These are phyloP conservation scores for Kodamaea ohmeri DNA, from an alignment of 1,139 yeast species.

Conservation along the genomic window DNA sequence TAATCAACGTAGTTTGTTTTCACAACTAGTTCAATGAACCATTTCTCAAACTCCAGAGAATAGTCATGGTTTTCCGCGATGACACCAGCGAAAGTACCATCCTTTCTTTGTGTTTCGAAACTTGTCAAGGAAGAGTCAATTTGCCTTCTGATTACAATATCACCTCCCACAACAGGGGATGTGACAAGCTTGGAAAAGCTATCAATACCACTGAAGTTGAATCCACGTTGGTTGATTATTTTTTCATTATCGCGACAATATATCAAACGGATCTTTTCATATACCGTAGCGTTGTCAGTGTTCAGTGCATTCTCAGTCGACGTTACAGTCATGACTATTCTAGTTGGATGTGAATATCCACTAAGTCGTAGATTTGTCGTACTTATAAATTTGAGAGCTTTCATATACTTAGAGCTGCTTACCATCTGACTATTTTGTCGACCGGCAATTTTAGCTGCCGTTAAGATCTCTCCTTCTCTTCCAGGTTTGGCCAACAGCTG, in stretches of 20 bases:
- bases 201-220: constrained; percentile 9
- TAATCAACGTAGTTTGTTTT: constrained; percentile 17
- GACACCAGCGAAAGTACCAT: constrained; percentile 25
- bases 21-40: constrained; percentile 33
- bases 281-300: constrained; percentile 22
- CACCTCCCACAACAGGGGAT: constrained; percentile 1
- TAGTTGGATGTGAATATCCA: background rate
- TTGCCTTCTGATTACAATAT: constrained; percentile 6
- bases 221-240: constrained; percentile 14
- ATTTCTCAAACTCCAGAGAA: constrained; percentile 27
- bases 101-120: constrained; percentile 7
- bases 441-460: too few species aligned
- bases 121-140: constrained; percentile 9
- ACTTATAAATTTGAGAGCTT: too few species aligned
- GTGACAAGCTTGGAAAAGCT: constrained; percentile 6
- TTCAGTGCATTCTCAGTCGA: background rate
- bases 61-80: constrained; percentile 25
- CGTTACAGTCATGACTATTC: too few species aligned
- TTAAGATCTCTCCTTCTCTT: too few species aligned
- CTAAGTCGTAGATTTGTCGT: too few species aligned
- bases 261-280: constrained; percentile 31
- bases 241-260: constrained; percentile 26
- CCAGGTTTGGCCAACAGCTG: too few species aligned
- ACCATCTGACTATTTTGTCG: too few species aligned
- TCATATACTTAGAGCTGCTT: too few species aligned